Base-by-base conservation (phyloP, 495 filamentous ascomycete genomes). In the Entonaema liquescens region DNA sequence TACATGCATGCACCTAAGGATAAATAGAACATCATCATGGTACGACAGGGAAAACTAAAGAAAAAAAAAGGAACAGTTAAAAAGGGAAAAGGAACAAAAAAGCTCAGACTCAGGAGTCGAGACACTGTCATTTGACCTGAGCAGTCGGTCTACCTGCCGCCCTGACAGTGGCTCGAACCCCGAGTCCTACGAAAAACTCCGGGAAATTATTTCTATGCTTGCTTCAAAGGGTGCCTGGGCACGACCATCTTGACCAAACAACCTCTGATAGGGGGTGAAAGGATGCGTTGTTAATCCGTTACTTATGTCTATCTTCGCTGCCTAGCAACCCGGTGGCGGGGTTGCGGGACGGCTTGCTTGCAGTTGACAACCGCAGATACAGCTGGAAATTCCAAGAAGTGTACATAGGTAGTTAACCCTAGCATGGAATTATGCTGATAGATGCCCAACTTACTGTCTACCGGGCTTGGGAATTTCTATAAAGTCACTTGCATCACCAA, bases 51-150 rank as follows among this genome's bases (percentile, higher is more conserved):
- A n/a, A n/a, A n/a, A n/a, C n/a, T n/a, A 40, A 17, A 7, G 38
- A 8, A n/a, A 40, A 8, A 6, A 31, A 7, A 3, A 31, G 29
- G 7, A 31, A 31, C 1, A 38, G 3, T 2, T 5, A n/a, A 38
- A 38, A n/a, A 38, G 6, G 17, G 15, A 40, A 40, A 40, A 40
- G 17, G 15, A 2, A n/a, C 38, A 40, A 40, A 40, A 40, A 40
- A 40, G 4, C 15, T 40, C 5, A 6, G 17, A 40, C 38, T 6
- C n/a, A 7, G 38, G 17, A 40, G 15, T 8, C 38, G 5, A 80
- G 12, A 85, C 84, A 17, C 38, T 40, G 38, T 8, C 38, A 4
- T n/a, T 40, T 40, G 1, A 78, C 38, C 15, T 17, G 38, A 40
- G 17, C 38, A 40, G 38, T 40, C 17, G 38, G 38, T 40, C 38